Evolutionary conservation across 768 basidiomycete species (phyloP).

Genomic region (Lactifluus hygrophoroides): DNA sequence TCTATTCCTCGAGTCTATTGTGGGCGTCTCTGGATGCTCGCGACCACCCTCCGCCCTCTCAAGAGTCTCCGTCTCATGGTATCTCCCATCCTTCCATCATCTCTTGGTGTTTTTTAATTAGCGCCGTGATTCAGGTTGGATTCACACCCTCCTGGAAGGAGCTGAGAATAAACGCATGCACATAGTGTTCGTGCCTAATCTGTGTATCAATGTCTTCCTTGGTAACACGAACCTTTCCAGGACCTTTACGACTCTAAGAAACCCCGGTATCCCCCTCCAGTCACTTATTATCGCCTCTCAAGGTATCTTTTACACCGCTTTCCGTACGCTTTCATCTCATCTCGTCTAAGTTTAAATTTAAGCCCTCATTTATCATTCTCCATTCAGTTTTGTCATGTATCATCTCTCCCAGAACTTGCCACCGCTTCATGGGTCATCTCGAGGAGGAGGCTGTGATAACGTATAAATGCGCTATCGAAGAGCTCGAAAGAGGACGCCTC

Average conservation of each 20-base stretch:
- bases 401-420: conserved; percentile 63
- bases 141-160: conserved; percentile 87
- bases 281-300: conserved; percentile 81
- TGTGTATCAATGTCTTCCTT: neutral
- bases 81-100: conserved; percentile 4
- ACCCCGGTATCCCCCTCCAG: conserved; percentile 76
- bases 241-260: conserved; percentile 90
- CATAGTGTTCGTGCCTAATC: conserved; percentile 53
- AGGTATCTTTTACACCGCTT: conserved; percentile 84
- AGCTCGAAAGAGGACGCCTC: conserved; percentile 72
- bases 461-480: conserved; percentile 78
- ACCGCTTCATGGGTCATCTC: conserved; percentile 85
- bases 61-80: conserved; percentile 85
- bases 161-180: conserved; percentile 98
- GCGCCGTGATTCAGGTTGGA: conserved; percentile 64
- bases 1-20: conserved; percentile 77
- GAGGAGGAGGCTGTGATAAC: conserved; percentile 96
- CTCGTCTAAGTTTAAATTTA: neutral
- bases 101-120: conserved; percentile 20
- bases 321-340: conserved; percentile 44
- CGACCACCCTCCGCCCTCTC: conserved; percentile 79
- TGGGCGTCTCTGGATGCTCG: conserved; percentile 96
- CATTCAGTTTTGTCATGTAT: conserved; percentile 73
- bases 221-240: conserved; percentile 31
- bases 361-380: neutral